phyloP scores from a whole-genome alignment of 257 asterid species.

The Echium plantagineum region DNA sequence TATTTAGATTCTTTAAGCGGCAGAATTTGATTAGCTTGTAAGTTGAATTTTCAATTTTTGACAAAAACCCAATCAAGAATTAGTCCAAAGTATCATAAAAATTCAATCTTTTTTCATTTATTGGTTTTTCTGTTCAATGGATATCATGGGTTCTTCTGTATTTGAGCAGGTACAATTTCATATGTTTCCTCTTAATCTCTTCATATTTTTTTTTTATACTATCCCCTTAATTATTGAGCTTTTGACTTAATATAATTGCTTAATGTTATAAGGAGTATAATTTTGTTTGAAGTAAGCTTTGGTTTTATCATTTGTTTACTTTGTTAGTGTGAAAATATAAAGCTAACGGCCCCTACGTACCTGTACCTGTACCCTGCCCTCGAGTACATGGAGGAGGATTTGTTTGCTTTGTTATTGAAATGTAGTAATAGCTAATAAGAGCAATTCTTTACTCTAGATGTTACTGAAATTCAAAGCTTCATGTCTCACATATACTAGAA shows the following conservation, averaged over 20 bases:
- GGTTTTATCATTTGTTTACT: not conserved
- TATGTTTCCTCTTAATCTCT: not conserved
- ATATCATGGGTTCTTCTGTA: not conserved
- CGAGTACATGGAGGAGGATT: too few relatives aligned
- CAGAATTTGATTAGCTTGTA: not conserved
- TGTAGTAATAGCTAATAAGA: not conserved
- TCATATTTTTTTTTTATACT: not conserved
- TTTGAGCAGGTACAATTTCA: not conserved
- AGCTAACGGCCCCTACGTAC: too few relatives aligned
- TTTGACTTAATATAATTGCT: not conserved
- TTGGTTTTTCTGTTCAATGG: not conserved
- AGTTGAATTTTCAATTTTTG: not conserved
- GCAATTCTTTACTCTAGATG: not conserved
- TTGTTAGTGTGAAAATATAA: too few relatives aligned
- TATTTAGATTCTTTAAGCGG: not conserved
- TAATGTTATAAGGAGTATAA: not conserved
- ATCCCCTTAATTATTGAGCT: not conserved
- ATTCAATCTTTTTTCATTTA: not conserved
- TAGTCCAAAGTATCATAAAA: not conserved
- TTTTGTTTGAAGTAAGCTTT: not conserved
- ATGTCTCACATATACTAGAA: not conserved
- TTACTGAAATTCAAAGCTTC: not conserved
- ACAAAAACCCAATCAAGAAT: not conserved
- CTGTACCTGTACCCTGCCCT: too few relatives aligned
- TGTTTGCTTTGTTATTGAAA: not conserved